These are phyloP conservation scores for Pythium oligandrum DNA, from an alignment of 352 stramenopile genomes.

Conservation along the genomic window DNA sequence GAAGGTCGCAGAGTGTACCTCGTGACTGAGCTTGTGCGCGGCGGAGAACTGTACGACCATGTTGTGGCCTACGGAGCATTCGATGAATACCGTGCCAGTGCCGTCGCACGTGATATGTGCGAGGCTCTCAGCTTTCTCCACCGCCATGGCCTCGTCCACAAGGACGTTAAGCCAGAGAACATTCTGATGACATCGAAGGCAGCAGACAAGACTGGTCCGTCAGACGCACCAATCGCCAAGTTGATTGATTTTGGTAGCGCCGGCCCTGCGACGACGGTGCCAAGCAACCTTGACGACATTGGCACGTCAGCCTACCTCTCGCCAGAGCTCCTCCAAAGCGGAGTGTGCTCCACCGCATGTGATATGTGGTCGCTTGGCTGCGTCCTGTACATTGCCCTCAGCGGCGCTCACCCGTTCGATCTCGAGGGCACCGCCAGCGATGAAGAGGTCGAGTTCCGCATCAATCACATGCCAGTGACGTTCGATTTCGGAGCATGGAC, in stretches of 20 bases:
- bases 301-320: slow-evolving; percentile 68
- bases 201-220: slow-evolving; percentile 17
- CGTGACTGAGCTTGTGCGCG: slow-evolving; percentile 83
- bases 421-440: slow-evolving; percentile 81
- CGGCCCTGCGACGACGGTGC: slow-evolving; percentile 28
- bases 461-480: slow-evolving; percentile 49
- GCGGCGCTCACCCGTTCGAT: slow-evolving; percentile 91
- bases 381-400: slow-evolving; percentile 94
- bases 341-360: slow-evolving; percentile 50
- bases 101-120: slow-evolving; percentile 48
- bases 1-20: slow-evolving; percentile 75
- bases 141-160: slow-evolving; percentile 65
- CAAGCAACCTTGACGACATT: slow-evolving; percentile 44
- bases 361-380: slow-evolving; percentile 88
- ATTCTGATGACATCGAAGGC: slow-evolving; percentile 46
- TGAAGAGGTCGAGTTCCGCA: slow-evolving; percentile 75
- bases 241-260: slow-evolving; percentile 79
- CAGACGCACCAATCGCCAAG: slow-evolving; percentile 38
- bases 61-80: slow-evolving; percentile 74
- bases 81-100: slow-evolving; percentile 36
- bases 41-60: slow-evolving; percentile 89
- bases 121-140: slow-evolving; percentile 71
- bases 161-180: slow-evolving; percentile 84
- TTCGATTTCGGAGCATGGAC: slow-evolving; percentile 49
- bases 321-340: slow-evolving; percentile 52